phyloP scores from a whole-genome alignment of 176 grass and related monocot genomes.

The Aegilops bicornis region DNA sequence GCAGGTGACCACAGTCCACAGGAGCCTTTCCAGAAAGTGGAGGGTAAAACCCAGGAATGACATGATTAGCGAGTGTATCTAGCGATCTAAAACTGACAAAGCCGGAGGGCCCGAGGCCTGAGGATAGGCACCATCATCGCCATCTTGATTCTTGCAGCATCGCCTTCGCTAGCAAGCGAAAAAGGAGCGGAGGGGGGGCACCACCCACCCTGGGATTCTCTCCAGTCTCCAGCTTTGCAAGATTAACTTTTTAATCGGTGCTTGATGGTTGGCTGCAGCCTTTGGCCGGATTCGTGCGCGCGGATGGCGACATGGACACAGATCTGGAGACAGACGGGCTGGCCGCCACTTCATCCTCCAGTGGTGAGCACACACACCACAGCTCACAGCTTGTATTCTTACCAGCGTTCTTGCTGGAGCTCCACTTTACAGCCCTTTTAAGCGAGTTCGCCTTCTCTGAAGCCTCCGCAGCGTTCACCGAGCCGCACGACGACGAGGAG shows the following conservation, averaged over 20 bases:
- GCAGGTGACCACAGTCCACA: conserved; percentile 15
- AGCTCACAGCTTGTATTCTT: conserved; percentile 55
- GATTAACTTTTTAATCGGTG: conserved; percentile 33
- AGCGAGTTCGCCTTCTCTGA: conserved; percentile 6
- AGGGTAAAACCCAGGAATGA: background rate
- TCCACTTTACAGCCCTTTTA: conserved; percentile 34
- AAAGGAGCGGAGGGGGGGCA: conserved; percentile 28
- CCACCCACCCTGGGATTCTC: conserved; percentile 40
- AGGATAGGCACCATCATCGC: conserved; percentile 30
- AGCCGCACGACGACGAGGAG: conserved; percentile 35
- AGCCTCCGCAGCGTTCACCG: conserved; percentile 49
- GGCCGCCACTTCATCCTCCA: conserved; percentile 57
- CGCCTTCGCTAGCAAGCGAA: background rate
- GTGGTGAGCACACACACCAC: conserved; percentile 35
- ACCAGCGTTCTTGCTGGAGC: conserved; percentile 36
- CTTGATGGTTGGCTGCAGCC: conserved; percentile 52
- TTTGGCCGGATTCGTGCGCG: conserved; percentile 67
- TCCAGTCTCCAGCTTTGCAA: background rate
- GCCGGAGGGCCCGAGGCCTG: conserved; percentile 25
- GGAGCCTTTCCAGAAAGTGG: conserved; percentile 19
- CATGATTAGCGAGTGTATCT: conserved; percentile 4
- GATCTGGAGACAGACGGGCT: conserved; percentile 62
- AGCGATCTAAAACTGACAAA: conserved; percentile 25
- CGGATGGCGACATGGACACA: conserved; percentile 58
- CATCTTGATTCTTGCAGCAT: conserved; percentile 1